Conservation (phyloP, 805 yeast species). For the Pichia ethanolica region DNA sequence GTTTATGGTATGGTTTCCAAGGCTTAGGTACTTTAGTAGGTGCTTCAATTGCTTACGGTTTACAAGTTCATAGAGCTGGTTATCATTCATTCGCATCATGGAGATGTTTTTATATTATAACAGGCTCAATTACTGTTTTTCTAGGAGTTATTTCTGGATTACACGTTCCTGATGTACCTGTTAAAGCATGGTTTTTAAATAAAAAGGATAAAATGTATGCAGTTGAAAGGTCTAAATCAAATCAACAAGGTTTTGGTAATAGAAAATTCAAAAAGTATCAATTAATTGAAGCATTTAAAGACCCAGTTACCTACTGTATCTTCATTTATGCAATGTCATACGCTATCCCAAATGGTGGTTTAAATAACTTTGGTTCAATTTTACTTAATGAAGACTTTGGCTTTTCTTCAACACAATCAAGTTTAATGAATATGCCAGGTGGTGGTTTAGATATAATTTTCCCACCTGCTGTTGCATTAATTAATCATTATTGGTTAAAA, state of each 20-base stretch:
- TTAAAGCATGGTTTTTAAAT: constrained; percentile 27
- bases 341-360: constrained; percentile 27
- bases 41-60: constrained; percentile 50
- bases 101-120: constrained; percentile 52
- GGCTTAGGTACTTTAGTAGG: constrained; percentile 43
- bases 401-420: constrained; percentile 11
- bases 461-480: constrained; percentile 3
- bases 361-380: constrained; percentile 23
- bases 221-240: constrained; percentile 25
- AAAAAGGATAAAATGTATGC: constrained; percentile 31
- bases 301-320: constrained; percentile 15
- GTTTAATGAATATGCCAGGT: constrained; percentile 12
- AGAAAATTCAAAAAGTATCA: constrained; percentile 40
- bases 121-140: constrained; percentile 50
- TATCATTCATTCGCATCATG: constrained; percentile 37
- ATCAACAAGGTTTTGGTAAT: constrained; percentile 31
- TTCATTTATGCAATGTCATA: constrained; percentile 18
- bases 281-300: constrained; percentile 38
- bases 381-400: constrained; percentile 17
- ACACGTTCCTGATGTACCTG: constrained; percentile 32
- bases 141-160: constrained; percentile 40
- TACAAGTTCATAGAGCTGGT: constrained; percentile 3
- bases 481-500: constrained; percentile 2
- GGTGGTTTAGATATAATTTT: constrained; percentile 15
- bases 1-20: constrained; percentile 24